Base-by-base conservation (phyloP, 306 rosid genomes). In the Carpinus viminea region DNA sequence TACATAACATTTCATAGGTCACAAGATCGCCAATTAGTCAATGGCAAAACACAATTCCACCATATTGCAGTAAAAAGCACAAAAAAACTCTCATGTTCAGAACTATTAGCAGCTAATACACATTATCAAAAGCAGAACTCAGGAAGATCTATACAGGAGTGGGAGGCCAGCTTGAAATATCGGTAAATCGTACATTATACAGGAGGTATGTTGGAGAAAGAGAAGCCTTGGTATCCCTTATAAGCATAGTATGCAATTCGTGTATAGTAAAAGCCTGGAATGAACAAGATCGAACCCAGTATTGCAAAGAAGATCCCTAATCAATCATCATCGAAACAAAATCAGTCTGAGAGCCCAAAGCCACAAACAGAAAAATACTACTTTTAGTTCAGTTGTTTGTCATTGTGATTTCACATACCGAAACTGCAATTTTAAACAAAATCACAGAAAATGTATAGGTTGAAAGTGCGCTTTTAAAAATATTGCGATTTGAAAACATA, bases 221-320 rank as follows among this genome's bases (percentile, higher is more conserved):
- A 96, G 89, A 96, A 96, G 8, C 98, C 98, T 74, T 91, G 88
- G 90, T 93, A 96, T 21, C 99, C 99, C 78, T 93, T 96, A 76
- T 93, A 96, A 78, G 99, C 99, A 86, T 90, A 96, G 75, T 96
- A 96, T 13, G 99, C 99, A 84, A 96, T 93, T 91, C 98, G 81
- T 12, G 99, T 96, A 89, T 96, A 96, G 83, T 96, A 96, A 85
- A 86, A 96, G 0, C 99, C 98, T 65, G 99, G 99, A 72, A 96
- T 90, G 90, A 96, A 96, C 91, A 96, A 80, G 71, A 96, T 12
- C 83, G 71, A 74, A 68, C 99, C 99, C 70, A 96, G 87, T 68
- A 88, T 76, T 48, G 99, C 97, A 82, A 96, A 96, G 86, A 96
- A 93, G n/a, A 91, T 52, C 43, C 99, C 99, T 95, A 86, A 68